Evolutionary conservation across 164 flowering plant genomes (phyloP), one percentile per base, ranked within the genome.

Genomic region (Tinospora cordifolia): DNA sequence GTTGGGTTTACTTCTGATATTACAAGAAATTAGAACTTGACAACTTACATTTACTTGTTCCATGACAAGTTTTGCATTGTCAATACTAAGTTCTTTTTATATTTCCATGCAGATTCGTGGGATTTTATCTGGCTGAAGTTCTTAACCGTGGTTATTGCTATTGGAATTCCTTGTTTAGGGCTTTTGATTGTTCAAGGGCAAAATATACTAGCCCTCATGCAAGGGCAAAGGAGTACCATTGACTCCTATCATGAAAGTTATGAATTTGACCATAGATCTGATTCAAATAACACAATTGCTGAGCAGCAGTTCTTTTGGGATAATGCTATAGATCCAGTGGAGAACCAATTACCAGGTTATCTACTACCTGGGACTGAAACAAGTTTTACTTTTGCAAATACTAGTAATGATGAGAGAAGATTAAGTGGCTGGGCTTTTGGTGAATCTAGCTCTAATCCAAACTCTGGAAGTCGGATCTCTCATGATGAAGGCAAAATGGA

Each of bases 261-360:
- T 71, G 87, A 87, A 65, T 73, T 83, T 70, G 89, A 83, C 62
- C 83, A 75, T 80, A 92, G 83, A 21, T 84, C 93, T 67, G 67
- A 75, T 72, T 73, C 85, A 24, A 79, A 70, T 74, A 79, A 70
- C 69, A 65, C 80, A 47, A 72, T 75, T 66, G 75, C 78, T 72
- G 81, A 74, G 71, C 84, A 81, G 71, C 83, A 82, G 44, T 59
- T 71, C 69, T 76, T 82, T 69, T 79, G 84, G 83, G 78, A 82
- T 80, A 81, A 73, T 71, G 64, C 83, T 70, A 69, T 78, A 58
- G 78, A 82, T 77, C 86, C 87, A 39, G 80, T 80, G 3, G 84
- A 79, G 17, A 71, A 54, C 41, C 76, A 71, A 57, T 71, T 81
- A 66, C 79, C 84, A 36, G 81, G 78, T 65, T 82, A 65, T 73